Conservation (phyloP, 352 stramenopile species). For the Phytophthora tentaculata region DNA sequence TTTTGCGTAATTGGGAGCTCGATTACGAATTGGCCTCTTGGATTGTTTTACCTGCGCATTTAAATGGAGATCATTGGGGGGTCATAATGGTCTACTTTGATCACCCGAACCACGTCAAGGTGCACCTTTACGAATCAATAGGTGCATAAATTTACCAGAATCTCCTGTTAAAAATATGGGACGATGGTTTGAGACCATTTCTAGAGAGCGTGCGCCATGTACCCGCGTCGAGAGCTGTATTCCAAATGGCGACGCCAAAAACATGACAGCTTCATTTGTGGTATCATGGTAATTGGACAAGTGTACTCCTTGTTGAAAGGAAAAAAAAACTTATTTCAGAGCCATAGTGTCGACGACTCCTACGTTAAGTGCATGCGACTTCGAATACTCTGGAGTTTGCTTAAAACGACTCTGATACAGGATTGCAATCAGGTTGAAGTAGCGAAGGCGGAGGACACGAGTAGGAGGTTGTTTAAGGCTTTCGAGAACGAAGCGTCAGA, state of each 20-base stretch:
- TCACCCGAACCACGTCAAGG: neutral
- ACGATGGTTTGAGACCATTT: no score
- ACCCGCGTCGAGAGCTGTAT: neutral
- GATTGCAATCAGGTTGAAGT: no score
- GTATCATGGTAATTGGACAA: no score
- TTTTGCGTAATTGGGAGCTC: neutral
- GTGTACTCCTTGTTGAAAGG: neutral
- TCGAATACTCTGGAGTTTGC: neutral
- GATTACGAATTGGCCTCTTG: no score
- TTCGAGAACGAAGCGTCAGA: no score
- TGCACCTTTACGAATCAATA: neutral
- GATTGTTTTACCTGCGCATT: no score
- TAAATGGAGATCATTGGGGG: no score
- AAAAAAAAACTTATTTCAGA: neutral
- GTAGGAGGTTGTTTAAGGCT: no score
- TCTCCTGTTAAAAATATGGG: no score
- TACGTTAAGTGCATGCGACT: neutral
- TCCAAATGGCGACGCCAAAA: neutral
- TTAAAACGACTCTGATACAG: neutral
- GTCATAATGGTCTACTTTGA: neutral
- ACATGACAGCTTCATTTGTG: neutral
- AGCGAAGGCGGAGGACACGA: no score
- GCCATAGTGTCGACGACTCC: neutral
- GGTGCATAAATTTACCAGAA: neutral
- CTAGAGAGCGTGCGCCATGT: no score